Conservation (phyloP, 768 basidiomycete genomes). For the Basidioascus undulatus region DNA sequence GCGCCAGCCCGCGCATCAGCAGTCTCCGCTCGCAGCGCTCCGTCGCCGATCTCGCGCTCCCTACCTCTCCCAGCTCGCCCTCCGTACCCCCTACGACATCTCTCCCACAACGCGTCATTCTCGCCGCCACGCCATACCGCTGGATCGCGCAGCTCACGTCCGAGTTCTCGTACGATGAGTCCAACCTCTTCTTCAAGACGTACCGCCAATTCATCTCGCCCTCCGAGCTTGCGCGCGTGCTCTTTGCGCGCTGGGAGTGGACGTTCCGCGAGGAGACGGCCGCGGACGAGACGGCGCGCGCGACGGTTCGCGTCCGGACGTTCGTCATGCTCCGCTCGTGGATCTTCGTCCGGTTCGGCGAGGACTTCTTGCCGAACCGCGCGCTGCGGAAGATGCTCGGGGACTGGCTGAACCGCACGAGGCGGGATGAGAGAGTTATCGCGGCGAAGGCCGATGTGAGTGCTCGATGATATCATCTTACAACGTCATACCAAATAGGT, state of each 20-base stretch:
- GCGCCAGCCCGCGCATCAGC: neutral
- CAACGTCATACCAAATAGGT: neutral
- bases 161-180: slow-evolving; percentile 61
- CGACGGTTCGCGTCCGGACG: slow-evolving; percentile 64
- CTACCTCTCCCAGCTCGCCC: neutral
- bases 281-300: slow-evolving; percentile 39
- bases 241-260: slow-evolving; percentile 79
- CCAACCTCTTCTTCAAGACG: slow-evolving; percentile 74
- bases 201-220: slow-evolving; percentile 65
- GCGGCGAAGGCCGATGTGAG: slow-evolving; percentile 40
- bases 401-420: slow-evolving; percentile 56
- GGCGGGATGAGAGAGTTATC: slow-evolving; percentile 38
- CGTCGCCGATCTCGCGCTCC: neutral
- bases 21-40: slow-evolving; percentile 19
- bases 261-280: slow-evolving; percentile 29
- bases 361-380: slow-evolving; percentile 63
- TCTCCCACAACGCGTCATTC: slow-evolving; percentile 26
- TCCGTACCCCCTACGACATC: slow-evolving; percentile 16
- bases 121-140: slow-evolving; percentile 76
- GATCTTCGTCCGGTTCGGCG: slow-evolving; percentile 68
- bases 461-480: neutral
- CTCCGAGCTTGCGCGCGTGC: slow-evolving; percentile 51
- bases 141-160: slow-evolving; percentile 82
- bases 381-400: slow-evolving; percentile 49
- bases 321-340: slow-evolving; percentile 78